Evolutionary conservation across 768 basidiomycete genomes (phyloP), one percentile per base, ranked within the genome.

Genomic region (Kwoniella sp.): DNA sequence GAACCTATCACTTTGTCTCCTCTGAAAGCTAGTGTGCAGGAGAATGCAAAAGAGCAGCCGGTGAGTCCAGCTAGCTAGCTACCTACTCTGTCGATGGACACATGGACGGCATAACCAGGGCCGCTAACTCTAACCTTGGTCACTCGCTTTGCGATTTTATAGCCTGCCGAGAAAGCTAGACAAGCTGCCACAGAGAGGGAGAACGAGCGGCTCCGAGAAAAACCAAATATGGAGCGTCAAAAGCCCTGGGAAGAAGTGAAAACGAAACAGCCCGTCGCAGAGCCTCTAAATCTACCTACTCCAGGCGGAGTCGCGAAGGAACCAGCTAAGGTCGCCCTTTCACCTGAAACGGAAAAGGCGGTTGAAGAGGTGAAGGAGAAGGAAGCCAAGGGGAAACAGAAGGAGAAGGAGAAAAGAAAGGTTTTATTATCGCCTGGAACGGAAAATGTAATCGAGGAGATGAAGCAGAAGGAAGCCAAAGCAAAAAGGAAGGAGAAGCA

Each of bases 201-300:
- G 26, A 40, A 13, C 5, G 50, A 49, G 46, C 40, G 25, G 37
- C 33, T 52, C 21, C 52, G 44, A 47, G 50, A 53, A 50, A 52
- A 53, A n/a, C n/a, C n/a, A n/a, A n/a, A n/a, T n/a, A n/a, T n/a
- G 36, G 49, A 37, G 25, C 22, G 47, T 29, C 21, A 58, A 25
- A 58, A 46, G 25, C 40, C 40, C 27, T 58, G 56, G 56, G 56
- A 58, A 21, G 56, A 58, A 30, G 26, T 58, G 13, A 58, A 58
- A 22, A 46, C 26, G 10, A 22, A 29, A 58, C 36, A 36, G n/a
- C 25, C 49, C 2, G 48, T 47, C 33, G 47, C 15, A 15, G 48
- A 50, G 19, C 57, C 17, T 46, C 3, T 58, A 8, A 29, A 58
- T 33, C 22, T 58, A 26, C 57, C 57, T 58, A 58, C 57, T n/a